These are phyloP conservation scores for Panaeolus papilionaceus DNA, from an alignment of 768 basidiomycete genomes.

Conservation along the genomic window DNA sequence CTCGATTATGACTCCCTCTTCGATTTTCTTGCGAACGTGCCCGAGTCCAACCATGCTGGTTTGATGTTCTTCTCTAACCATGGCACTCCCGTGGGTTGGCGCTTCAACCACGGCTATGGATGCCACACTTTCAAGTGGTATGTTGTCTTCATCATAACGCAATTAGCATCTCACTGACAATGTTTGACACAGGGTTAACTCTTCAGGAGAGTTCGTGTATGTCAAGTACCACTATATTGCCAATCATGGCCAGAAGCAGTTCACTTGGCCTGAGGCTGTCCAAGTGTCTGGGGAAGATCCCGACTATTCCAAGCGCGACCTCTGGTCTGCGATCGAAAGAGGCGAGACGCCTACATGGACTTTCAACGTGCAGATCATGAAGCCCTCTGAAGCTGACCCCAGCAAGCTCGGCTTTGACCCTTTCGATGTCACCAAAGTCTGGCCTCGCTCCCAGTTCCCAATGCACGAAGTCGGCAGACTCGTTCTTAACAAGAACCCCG, in stretches of 20 bases:
- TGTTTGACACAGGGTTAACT: constrained; percentile 14
- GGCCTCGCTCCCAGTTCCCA: constrained; percentile 19
- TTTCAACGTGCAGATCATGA: constrained; percentile 24
- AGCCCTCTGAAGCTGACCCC: constrained; percentile 21
- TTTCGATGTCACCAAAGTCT: constrained; percentile 24
- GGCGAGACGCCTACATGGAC: constrained; percentile 22
- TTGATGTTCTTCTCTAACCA: constrained; percentile 23
- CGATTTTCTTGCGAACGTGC: constrained; percentile 22
- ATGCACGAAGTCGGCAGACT: constrained; percentile 21
- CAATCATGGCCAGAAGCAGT: constrained; percentile 19
- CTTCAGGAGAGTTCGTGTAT: constrained; percentile 20
- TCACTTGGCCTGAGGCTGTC: constrained; percentile 22
- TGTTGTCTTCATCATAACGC: neutral
- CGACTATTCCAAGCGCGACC: constrained; percentile 21
- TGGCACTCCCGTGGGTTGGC: constrained; percentile 21
- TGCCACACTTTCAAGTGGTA: constrained; percentile 24
- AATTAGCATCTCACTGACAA: neutral
- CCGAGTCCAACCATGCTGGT: constrained; percentile 22
- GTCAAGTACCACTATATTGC: constrained; percentile 22
- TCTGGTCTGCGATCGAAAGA: constrained; percentile 20
- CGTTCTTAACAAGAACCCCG: constrained; percentile 25
- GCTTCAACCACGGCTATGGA: constrained; percentile 20
- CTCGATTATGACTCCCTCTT: constrained; percentile 22
- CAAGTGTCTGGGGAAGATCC: constrained; percentile 20
- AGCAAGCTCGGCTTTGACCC: constrained; percentile 23